A percentile compares a stretch with the other conserved stretches of the same genome.
These are phyloP conservation scores for Hypoxylon sp. DNA, from an alignment of 2,329 filamentous ascomycete species.

Conservation along the genomic window DNA sequence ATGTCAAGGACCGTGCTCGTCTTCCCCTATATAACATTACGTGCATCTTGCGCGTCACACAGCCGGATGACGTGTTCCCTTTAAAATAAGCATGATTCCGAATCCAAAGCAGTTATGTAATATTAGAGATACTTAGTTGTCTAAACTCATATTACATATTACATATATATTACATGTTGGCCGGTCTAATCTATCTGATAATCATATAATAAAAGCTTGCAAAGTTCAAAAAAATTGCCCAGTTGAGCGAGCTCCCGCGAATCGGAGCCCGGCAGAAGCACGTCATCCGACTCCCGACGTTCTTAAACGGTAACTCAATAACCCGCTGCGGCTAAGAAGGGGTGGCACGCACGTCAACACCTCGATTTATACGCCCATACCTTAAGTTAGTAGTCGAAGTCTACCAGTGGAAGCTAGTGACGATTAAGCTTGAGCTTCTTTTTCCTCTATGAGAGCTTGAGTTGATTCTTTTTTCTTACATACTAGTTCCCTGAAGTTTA, in stretches of 20 bases:
- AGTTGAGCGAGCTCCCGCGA: slow-evolving; percentile 27
- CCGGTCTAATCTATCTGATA: no score
- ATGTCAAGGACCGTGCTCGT: background rate
- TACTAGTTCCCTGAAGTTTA: slow-evolving; percentile 1
- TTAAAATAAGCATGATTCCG: no score
- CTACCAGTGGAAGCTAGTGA: background rate
- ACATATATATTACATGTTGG: no score
- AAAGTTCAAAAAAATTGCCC: slow-evolving; percentile 16
- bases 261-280: slow-evolving; percentile 34
- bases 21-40: slow-evolving; percentile 1
- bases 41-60: slow-evolving; percentile 2
- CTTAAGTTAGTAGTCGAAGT: no score
- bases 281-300: slow-evolving; percentile 36
- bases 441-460: slow-evolving; percentile 10
- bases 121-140: no score
- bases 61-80: background rate
- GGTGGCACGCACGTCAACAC: slow-evolving; percentile 8
- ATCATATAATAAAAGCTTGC: background rate
- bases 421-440: background rate
- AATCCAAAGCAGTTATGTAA: no score
- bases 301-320: slow-evolving; percentile 32
- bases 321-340: slow-evolving; percentile 32
- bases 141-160: no score
- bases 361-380: background rate
- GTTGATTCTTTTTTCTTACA: no score